These are phyloP conservation scores for Penicillium lagena DNA, from an alignment of 495 filamentous ascomycete species.

Conservation along the genomic window DNA sequence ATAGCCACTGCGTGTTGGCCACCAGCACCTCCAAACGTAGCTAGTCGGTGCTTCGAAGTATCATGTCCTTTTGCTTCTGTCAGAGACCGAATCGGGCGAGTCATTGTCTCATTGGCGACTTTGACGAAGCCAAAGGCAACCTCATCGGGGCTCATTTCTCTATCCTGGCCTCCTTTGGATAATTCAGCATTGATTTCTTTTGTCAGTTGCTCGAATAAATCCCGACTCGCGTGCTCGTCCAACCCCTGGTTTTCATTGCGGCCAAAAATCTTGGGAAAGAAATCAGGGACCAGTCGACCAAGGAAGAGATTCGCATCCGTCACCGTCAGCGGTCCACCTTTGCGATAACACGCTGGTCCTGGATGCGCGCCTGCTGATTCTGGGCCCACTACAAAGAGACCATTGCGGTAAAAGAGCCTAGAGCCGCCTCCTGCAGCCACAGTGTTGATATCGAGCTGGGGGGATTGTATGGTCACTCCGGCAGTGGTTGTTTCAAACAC, in stretches of 20 bases:
- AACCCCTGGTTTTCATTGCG: constrained; percentile 75
- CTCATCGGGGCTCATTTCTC: constrained; percentile 71
- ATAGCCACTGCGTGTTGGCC: constrained; percentile 97
- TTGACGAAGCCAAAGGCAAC: constrained; percentile 63
- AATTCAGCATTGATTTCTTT: constrained; percentile 60
- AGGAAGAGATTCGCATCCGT: constrained; percentile 89
- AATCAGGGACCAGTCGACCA: constrained; percentile 79
- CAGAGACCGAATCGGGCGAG: constrained; percentile 80
- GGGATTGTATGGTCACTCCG: constrained; percentile 87
- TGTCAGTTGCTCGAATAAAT: constrained; percentile 63
- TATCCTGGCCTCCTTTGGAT: constrained; percentile 34
- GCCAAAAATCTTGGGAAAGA: constrained; percentile 93
- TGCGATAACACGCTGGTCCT: constrained; percentile 86
- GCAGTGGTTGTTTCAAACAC: constrained; percentile 93
- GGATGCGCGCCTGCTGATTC: constrained; percentile 86
- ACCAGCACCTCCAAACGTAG: constrained; percentile 91
- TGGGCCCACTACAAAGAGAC: constrained; percentile 86
- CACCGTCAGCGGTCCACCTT: constrained; percentile 81
- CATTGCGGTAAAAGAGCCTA: constrained; percentile 76
- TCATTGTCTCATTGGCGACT: constrained; percentile 96
- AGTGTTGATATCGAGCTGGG: constrained; percentile 92
- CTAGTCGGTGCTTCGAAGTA: constrained; percentile 80
- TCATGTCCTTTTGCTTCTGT: constrained; percentile 94
- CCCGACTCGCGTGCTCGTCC: constrained; percentile 63
- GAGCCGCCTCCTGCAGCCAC: constrained; percentile 91